phyloP scores from a whole-genome alignment of 345 rosid species.

The Crucihimalaya himalaica region DNA sequence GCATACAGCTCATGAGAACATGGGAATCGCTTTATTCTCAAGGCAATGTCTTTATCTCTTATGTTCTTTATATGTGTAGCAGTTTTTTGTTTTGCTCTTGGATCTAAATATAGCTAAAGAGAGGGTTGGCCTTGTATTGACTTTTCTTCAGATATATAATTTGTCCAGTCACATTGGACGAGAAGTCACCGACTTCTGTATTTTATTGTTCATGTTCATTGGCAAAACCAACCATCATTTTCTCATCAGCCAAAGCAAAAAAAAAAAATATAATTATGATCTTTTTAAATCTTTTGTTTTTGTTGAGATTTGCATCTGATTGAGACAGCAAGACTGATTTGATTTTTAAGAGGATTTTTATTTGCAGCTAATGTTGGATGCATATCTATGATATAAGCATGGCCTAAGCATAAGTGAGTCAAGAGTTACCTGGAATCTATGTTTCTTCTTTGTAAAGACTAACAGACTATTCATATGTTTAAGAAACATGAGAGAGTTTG shows the following conservation, averaged over 20 bases:
- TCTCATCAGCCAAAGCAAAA: constrained; percentile 5
- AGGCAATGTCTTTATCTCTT: constrained; percentile 34
- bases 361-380: constrained; percentile 1
- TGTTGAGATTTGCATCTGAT: constrained; percentile 11
- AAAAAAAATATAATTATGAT: background rate
- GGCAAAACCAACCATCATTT: background rate
- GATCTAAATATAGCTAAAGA: constrained; percentile 25
- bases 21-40: constrained; percentile 34
- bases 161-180: constrained; percentile 18
- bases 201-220: constrained; percentile 26
- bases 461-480: constrained; percentile 18
- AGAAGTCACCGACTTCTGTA: constrained; percentile 35
- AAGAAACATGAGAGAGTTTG: constrained; percentile 22
- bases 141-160: constrained; percentile 30
- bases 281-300: background rate
- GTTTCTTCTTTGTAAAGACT: constrained; percentile 23
- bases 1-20: constrained; percentile 33
- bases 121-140: constrained; percentile 28
- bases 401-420: constrained; percentile 13
- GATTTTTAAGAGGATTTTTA: background rate
- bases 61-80: constrained; percentile 25
- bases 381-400: constrained; percentile 7
- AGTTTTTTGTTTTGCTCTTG: constrained; percentile 3
- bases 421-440: constrained; percentile 6
- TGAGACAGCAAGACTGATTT: constrained; percentile 15